Conservation (phyloP, 805 yeast genomes). For the Starmerella floris region DNA sequence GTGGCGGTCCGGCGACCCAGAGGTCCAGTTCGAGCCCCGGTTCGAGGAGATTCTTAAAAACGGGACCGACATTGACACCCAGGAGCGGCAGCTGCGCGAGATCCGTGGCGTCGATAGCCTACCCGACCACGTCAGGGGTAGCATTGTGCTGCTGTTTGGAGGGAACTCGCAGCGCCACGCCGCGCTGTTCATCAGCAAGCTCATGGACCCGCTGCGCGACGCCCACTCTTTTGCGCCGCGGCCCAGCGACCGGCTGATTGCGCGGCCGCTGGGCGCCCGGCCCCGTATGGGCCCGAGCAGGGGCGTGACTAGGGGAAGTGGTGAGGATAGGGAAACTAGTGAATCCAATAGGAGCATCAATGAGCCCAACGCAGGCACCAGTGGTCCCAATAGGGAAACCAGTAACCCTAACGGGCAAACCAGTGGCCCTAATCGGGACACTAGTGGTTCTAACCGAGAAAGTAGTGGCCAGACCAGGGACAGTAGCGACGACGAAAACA, state of each 20-base stretch:
- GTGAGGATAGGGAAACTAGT: too few species aligned
- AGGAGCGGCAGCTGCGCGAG: background rate
- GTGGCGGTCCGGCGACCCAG: background rate
- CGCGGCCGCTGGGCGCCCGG: too few species aligned
- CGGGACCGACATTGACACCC: background rate
- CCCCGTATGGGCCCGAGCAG: too few species aligned
- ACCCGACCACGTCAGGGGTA: background rate
- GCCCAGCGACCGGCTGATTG: too few species aligned
- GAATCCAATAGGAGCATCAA: background rate
- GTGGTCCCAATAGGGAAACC: too few species aligned
- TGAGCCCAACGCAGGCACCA: too few species aligned
- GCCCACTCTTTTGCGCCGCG: background rate
- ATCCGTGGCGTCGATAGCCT: background rate
- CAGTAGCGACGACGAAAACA: too few species aligned
- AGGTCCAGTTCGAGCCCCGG: background rate
- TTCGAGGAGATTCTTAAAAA: background rate
- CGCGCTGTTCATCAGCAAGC: background rate
- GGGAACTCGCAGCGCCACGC: background rate
- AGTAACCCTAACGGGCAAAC: too few species aligned
- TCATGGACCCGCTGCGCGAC: background rate
- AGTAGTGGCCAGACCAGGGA: too few species aligned
- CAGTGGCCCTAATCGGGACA: too few species aligned
- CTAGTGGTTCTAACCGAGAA: too few species aligned
- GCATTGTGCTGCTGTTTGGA: background rate
- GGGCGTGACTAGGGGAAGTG: too few species aligned